A percentile compares a stretch with the other conserved stretches of the same genome.
Evolutionary conservation across 2,329 filamentous ascomycete species (phyloP).

Genomic region (Claviceps pazoutovae): DNA sequence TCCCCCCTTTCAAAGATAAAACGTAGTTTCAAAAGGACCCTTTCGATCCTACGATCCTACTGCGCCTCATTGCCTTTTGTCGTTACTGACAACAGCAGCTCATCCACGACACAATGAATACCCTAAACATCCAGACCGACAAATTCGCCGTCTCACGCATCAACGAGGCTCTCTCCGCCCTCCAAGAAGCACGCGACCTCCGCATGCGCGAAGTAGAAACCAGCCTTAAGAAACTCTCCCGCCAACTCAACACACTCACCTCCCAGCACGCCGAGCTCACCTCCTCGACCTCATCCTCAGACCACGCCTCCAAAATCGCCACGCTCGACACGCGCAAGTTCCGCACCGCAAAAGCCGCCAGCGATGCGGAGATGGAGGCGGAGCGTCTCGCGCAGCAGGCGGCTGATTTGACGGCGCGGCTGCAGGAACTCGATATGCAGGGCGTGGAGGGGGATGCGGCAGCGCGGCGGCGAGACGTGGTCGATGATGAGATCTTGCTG

Average conservation of each 20-base stretch:
- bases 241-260: constrained; percentile 60
- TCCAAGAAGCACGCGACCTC: constrained; percentile 72
- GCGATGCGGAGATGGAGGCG: constrained; percentile 85
- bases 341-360: constrained; percentile 79
- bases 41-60: no score
- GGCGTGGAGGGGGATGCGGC: constrained; percentile 56
- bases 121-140: constrained; percentile 91
- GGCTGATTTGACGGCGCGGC: constrained; percentile 56
- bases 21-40: background rate
- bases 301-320: constrained; percentile 73
- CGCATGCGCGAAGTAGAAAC: constrained; percentile 58
- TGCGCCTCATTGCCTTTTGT: background rate
- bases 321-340: constrained; percentile 89
- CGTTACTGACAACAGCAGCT: background rate
- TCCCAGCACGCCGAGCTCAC: constrained; percentile 67
- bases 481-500: constrained; percentile 53
- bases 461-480: constrained; percentile 23
- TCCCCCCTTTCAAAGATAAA: background rate
- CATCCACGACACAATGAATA: constrained; percentile 73
- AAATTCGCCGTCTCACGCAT: constrained; percentile 73
- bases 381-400: constrained; percentile 74
- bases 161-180: constrained; percentile 64
- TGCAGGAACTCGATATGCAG: constrained; percentile 76
- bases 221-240: constrained; percentile 56
- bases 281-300: constrained; percentile 58